Conservation (phyloP, 176 grass and related monocot genomes). For the Leersia perrieri region DNA sequence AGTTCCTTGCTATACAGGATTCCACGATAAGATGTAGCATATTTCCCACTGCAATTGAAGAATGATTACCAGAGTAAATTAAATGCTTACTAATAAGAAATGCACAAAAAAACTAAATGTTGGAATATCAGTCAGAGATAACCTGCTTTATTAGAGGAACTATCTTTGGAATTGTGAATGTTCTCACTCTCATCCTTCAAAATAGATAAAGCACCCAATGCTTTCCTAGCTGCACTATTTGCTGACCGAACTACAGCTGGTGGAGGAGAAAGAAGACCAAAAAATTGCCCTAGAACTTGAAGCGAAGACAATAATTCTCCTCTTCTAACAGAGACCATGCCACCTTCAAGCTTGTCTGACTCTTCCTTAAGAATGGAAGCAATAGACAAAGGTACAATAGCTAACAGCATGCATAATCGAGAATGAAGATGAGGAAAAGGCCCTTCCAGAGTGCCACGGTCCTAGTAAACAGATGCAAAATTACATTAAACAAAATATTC, state of each 20-base stretch:
- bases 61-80: conserved; percentile 25
- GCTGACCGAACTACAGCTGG: conserved; percentile 47
- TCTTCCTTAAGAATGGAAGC: conserved; percentile 64
- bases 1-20: conserved; percentile 76
- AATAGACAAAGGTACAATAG: conserved; percentile 78
- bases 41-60: conserved; percentile 61
- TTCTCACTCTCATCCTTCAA: conserved; percentile 40
- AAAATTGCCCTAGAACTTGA: conserved; percentile 66
- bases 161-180: conserved; percentile 22
- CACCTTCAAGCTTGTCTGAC: conserved; percentile 30
- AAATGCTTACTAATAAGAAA: conserved; percentile 10
- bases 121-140: conserved; percentile 9
- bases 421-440: conserved; percentile 68
- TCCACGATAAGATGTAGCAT: conserved; percentile 91
- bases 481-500: background rate
- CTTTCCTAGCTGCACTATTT: conserved; percentile 82
- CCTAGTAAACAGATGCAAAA: conserved; percentile 40
- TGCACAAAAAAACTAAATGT: conserved; percentile 14
- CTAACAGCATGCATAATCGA: conserved; percentile 69
- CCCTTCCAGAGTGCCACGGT: conserved; percentile 51
- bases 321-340: conserved; percentile 39
- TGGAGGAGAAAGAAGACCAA: conserved; percentile 64
- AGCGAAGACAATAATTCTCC: conserved; percentile 64
- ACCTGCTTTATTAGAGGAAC: conserved; percentile 59
- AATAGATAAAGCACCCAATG: conserved; percentile 57